phyloP scores from a whole-genome alignment of 208 protist species.

The Strigomonas culicis region DNA sequence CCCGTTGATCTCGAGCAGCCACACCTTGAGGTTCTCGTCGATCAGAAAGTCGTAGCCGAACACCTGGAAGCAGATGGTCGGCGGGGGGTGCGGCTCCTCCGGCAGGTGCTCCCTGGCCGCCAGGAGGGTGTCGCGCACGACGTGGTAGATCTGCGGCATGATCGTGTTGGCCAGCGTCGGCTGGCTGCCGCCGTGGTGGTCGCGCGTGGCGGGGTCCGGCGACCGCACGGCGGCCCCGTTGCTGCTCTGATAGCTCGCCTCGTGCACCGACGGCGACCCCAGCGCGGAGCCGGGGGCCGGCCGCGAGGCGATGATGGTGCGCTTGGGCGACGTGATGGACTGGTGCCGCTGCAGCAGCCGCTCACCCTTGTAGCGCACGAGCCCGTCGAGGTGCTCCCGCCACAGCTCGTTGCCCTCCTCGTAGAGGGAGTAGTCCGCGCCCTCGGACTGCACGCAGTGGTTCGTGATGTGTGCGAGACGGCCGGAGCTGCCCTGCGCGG shows the following conservation, averaged over 20 bases:
- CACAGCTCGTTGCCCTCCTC: conserved; percentile 77
- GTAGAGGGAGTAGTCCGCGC: conserved; percentile 25
- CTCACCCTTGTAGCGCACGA: conserved; percentile 66
- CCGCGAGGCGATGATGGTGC: neutral
- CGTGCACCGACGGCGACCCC: neutral
- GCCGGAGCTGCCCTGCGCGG: conserved; percentile 19
- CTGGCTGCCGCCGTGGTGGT: conserved; percentile 8
- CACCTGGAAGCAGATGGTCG: conserved; percentile 55
- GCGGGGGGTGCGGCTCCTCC: conserved; percentile 26
- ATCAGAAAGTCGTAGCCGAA: conserved; percentile 78
- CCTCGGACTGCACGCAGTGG: conserved; percentile 47
- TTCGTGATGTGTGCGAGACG: conserved; percentile 68
- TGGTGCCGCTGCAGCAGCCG: conserved; percentile 17
- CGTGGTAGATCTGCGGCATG: conserved; percentile 71
- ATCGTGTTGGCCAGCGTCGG: conserved; percentile 51
- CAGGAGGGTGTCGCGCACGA: conserved; percentile 57
- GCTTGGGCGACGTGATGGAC: neutral
- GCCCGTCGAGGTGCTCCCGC: conserved; percentile 70
- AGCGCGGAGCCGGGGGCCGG: neutral
- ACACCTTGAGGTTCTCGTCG: conserved; percentile 53
- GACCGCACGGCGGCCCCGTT: conserved; percentile 9
- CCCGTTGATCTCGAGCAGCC: conserved; percentile 72
- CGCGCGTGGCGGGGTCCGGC: neutral
- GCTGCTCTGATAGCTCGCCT: conserved; percentile 5
- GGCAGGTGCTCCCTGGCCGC: conserved; percentile 42